phyloP scores from a whole-genome alignment of 345 rosid genomes.

The Ceriops zippeliana region DNA sequence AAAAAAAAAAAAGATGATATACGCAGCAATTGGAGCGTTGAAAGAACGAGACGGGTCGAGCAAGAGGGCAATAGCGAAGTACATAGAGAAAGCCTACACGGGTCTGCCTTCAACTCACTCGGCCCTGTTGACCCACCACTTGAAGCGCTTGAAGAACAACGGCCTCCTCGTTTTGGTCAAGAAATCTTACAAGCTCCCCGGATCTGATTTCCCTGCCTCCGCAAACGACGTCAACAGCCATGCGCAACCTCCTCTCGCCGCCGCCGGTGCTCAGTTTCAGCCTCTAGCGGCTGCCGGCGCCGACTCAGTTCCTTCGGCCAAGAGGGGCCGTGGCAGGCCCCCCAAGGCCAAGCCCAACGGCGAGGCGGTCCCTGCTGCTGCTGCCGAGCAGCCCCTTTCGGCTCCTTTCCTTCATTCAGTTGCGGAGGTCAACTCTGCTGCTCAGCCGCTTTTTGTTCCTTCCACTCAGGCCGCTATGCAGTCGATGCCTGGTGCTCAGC shows the following conservation, averaged over 20 bases:
- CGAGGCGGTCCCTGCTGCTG: not conserved
- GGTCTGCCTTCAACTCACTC: slow-evolving; percentile 53
- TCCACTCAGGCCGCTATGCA: not conserved
- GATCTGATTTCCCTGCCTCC: slow-evolving; percentile 30
- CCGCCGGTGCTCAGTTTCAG: not conserved
- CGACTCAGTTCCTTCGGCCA: slow-evolving; percentile 31
- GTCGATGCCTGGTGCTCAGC: no score
- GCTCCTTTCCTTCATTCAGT: not conserved
- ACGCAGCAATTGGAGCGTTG: slow-evolving; percentile 58
- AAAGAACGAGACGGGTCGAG: slow-evolving; percentile 77
- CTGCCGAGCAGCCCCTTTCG: not conserved
- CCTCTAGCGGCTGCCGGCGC: slow-evolving; percentile 5
- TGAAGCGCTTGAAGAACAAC: slow-evolving; percentile 49
- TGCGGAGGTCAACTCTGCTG: not conserved
- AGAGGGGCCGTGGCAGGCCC: slow-evolving; percentile 70
- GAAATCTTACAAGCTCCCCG: slow-evolving; percentile 60
- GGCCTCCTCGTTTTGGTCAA: slow-evolving; percentile 55
- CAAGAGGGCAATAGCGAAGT: slow-evolving; percentile 67
- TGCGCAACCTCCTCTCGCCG: not conserved
- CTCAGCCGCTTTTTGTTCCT: not conserved
- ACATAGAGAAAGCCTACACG: slow-evolving; percentile 42
- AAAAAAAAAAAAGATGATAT: slow-evolving; percentile 51
- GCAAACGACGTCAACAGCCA: not conserved
- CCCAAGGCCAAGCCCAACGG: slow-evolving; percentile 38
- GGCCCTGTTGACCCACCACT: slow-evolving; percentile 52